A percentile compares a stretch with the other conserved stretches of the same genome.
Conservation (phyloP, 1,284 basidiomycete species). For the Tylopilus sp. region DNA sequence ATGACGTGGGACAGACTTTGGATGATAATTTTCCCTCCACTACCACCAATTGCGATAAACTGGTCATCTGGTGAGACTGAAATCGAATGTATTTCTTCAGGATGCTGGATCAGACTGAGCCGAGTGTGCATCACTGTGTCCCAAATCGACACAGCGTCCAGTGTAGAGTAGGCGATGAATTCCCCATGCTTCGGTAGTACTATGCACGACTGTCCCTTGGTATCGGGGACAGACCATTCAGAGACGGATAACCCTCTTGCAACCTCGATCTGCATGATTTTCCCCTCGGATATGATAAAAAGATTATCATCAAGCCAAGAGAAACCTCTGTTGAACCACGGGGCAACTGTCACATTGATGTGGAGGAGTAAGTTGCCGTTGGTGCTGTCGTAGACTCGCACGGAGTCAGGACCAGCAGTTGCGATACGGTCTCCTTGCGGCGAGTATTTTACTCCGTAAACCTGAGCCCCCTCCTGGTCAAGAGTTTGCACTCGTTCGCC, state of each 20-base stretch:
- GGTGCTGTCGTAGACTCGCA: not conserved
- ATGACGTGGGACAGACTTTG: not conserved
- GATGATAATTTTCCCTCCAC: not conserved
- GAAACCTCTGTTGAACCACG: not conserved
- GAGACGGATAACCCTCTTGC: not conserved
- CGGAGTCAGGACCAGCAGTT: not conserved
- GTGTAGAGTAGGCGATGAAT: not conserved
- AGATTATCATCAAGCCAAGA: not conserved
- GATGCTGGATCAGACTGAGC: not conserved
- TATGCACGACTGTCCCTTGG: not conserved
- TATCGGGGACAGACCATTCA: not conserved
- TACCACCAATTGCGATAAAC: not conserved
- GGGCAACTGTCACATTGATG: not conserved
- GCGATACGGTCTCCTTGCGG: not conserved
- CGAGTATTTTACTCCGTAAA: not conserved
- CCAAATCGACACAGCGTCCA: not conserved
- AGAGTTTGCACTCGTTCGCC: not conserved
- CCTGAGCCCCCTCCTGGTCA: too few relatives aligned
- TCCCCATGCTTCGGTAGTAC: not conserved
- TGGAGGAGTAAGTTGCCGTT: not conserved
- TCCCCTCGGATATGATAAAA: not conserved
- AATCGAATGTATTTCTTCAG: not conserved
- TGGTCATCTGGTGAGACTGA: not conserved
- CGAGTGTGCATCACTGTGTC: not conserved
- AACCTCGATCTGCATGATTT: not conserved